Evolutionary conservation across 148 eudicot species (phyloP).

Genomic region (Linanthus parryae): DNA sequence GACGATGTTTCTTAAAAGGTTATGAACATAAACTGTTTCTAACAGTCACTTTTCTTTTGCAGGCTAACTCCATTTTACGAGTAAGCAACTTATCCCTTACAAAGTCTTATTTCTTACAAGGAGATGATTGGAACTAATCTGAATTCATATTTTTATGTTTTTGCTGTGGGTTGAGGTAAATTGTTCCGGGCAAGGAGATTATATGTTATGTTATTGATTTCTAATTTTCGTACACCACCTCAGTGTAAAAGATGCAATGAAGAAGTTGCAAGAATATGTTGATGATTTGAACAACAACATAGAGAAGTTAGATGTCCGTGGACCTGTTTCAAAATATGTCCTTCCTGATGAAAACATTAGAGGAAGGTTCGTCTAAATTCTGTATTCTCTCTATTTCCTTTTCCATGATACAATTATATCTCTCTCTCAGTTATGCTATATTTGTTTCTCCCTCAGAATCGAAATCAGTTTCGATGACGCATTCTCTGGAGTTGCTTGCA

Average conservation of each 20-base stretch:
- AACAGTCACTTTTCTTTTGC: constrained; percentile 26
- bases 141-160: not conserved
- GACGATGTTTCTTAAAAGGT: constrained; percentile 1
- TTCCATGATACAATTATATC: not conserved
- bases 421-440: not conserved
- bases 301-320: constrained; percentile 72
- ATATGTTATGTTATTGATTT: not conserved
- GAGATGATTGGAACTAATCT: not conserved
- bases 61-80: constrained; percentile 97
- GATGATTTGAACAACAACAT: constrained; percentile 83
- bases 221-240: constrained; percentile 11
- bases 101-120: not conserved
- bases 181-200: not conserved
- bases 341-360: constrained; percentile 76
- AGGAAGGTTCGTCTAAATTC: constrained; percentile 62
- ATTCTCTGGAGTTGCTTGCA: constrained; percentile 80
- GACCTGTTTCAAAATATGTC: constrained; percentile 92
- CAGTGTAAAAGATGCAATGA: constrained; percentile 74
- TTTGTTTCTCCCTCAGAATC: constrained; percentile 31
- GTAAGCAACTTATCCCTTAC: constrained; percentile 29
- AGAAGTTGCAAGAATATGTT: constrained; percentile 68
- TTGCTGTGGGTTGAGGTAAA: not conserved
- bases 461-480: constrained; percentile 69
- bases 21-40: constrained; percentile 4
- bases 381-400: not conserved